Percentiles rank a stretch among this genome's conserved stretches.
phyloP scores from a whole-genome alignment of 2,329 filamentous ascomycete species.

The Zalaria obscura region DNA sequence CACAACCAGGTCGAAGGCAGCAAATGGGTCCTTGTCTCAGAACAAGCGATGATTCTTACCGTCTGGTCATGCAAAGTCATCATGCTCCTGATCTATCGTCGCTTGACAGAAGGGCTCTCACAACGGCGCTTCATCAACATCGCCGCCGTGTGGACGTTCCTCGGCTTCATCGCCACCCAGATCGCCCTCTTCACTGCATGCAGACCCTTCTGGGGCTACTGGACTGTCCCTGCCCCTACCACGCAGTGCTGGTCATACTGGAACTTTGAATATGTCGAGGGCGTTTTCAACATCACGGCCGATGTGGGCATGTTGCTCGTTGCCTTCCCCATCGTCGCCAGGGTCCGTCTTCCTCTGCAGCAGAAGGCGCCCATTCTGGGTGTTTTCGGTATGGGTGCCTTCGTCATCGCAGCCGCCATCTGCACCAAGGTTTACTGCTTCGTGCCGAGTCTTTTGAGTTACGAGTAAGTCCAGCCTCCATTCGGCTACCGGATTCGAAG shows the following conservation, averaged over 20 bases:
- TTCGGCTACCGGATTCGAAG: background rate
- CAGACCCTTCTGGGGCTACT: slow-evolving; percentile 8
- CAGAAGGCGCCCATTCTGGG: slow-evolving; percentile 7
- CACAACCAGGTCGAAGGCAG: slow-evolving; percentile 34
- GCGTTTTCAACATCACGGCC: slow-evolving; percentile 8
- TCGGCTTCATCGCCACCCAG: slow-evolving; percentile 8
- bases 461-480: background rate
- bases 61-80: slow-evolving; percentile 39
- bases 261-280: slow-evolving; percentile 7
- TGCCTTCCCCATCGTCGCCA: slow-evolving; percentile 6
- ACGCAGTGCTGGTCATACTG: slow-evolving; percentile 8
- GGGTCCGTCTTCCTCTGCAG: slow-evolving; percentile 6
- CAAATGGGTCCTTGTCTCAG: slow-evolving; percentile 48
- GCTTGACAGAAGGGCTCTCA: slow-evolving; percentile 33
- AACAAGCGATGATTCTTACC: slow-evolving; percentile 44
- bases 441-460: slow-evolving; percentile 2
- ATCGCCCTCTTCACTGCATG: slow-evolving; percentile 8
- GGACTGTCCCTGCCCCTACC: slow-evolving; percentile 5
- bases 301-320: slow-evolving; percentile 7
- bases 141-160: slow-evolving; percentile 3
- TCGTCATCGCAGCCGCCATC: slow-evolving; percentile 8
- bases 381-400: slow-evolving; percentile 8
- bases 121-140: slow-evolving; percentile 25
- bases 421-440: slow-evolving; percentile 8
- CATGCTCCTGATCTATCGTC: slow-evolving; percentile 37